Evolutionary conservation across 2,329 filamentous ascomycete genomes (phyloP).

Genomic region (Scolecobasidium constrictum): DNA sequence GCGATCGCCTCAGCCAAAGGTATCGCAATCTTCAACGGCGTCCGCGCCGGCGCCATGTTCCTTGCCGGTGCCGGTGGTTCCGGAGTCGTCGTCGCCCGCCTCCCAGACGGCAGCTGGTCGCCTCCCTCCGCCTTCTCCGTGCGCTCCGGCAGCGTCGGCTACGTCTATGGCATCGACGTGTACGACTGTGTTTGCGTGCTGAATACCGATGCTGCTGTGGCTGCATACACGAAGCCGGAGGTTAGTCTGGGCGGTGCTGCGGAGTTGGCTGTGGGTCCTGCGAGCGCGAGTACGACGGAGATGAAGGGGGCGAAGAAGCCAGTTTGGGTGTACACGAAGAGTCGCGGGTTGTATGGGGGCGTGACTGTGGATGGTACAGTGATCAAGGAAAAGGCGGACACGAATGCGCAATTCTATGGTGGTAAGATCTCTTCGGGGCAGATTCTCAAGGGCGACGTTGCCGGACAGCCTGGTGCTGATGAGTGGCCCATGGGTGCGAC

Average conservation of each 20-base stretch:
- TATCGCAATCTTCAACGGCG: background rate
- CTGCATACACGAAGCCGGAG: background rate
- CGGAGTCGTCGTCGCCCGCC: background rate
- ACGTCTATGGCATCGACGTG: background rate
- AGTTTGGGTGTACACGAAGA: constrained; percentile 1
- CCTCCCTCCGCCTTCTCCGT: constrained; percentile 2
- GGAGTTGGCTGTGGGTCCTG: background rate
- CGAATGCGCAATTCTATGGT: background rate
- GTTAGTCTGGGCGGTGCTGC: background rate
- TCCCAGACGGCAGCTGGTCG: background rate
- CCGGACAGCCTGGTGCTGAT: background rate
- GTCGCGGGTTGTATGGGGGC: background rate
- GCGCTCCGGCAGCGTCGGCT: background rate
- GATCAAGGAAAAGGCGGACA: background rate
- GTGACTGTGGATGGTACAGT: constrained; percentile 1
- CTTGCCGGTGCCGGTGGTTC: background rate
- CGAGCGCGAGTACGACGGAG: background rate
- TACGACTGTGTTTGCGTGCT: constrained; percentile 3
- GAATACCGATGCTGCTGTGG: background rate
- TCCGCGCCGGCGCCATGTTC: constrained; percentile 1
- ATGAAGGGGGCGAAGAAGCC: background rate
- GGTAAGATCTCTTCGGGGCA: background rate
- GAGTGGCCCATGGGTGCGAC: constrained; percentile 1
- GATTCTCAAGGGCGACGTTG: background rate
- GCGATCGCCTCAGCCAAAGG: background rate